These are phyloP conservation scores for Piper betle DNA, from an alignment of 164 flowering plant genomes.

Conservation along the genomic window DNA sequence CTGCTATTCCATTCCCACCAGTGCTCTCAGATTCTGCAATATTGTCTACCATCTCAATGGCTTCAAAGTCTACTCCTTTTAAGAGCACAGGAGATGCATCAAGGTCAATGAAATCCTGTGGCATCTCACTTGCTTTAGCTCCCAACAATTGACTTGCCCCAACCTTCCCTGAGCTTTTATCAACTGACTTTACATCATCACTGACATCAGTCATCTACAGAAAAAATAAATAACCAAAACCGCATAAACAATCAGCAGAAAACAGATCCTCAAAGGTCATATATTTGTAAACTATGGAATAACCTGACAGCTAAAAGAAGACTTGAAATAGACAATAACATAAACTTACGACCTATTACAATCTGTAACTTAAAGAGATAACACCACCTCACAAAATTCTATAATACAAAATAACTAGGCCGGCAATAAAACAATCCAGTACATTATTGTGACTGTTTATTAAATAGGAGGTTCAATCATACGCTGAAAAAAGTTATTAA, in stretches of 20 bases:
- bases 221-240: not conserved
- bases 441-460: no score
- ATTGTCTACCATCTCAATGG: not conserved
- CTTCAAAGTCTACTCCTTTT: not conserved
- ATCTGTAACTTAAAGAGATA: no score
- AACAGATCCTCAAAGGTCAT: not conserved
- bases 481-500: no score
- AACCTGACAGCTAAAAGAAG: no score
- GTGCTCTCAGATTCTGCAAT: conserved; percentile 11
- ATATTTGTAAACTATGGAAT: no score
- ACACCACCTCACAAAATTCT: no score
- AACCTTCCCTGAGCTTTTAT: not conserved
- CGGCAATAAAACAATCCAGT: no score
- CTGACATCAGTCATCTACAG: not conserved
- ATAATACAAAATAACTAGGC: no score
- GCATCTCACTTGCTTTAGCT: not conserved
- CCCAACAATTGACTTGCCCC: not conserved
- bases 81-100: not conserved
- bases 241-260: not conserved
- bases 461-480: no score
- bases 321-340: no score
- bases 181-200: not conserved
- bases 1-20: conserved; percentile 20
- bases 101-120: not conserved
- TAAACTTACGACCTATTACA: no score